Base-by-base conservation (phyloP, 495 filamentous ascomycete genomes). In the Podospora bellae-mahoneyi region DNA sequence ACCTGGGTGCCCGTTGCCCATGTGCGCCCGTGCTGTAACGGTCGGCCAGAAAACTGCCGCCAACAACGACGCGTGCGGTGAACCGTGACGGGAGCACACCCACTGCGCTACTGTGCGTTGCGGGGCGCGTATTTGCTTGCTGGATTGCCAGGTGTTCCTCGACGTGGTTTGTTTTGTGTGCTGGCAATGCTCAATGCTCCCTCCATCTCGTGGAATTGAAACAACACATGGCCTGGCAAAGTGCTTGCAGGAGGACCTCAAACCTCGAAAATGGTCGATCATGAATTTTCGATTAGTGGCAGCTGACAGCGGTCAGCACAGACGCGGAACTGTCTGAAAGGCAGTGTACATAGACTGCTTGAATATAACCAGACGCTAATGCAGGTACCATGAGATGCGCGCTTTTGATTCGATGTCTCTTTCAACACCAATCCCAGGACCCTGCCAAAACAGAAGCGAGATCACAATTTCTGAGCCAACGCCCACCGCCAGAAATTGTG, bases 311-410 rank as follows among this genome's bases (percentile, higher is more conserved):
- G 19, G 23, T 26, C 63, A n/a, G 48, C 39, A 48, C 39, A 48
- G 39, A 48, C 39, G 9, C 2, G 39, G 39, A 13, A 48, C 39
- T 48, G 39, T 48, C 2, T 48, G 39, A 48, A 48, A 10, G 13
- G 0, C 15, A 48, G 9, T 10, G 9, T 48, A 13, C 0, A 1
- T 48, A 13, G 54, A 9, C 48, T 58, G 66, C 27, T 32, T 19
- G 63, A 65, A 53, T 30, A 61, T 16, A 18, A 7, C 5, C 9
- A 19, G 27, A 32, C 69, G 60, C 69, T 68, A 68, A 72, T 72
- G 70, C 70, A 72, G 70, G 70, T 69, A 72, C 70, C 63, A 48
- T 48, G 55, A n/a, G 27, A 53, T 28, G 20, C 39, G 27, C 19
- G 28, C 64, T 53, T 60, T 30, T 54, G 62, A 70, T 70, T 70